Base-by-base conservation (phyloP, 1,139 yeast species). In the Magnusiomyces tetraspermus region DNA sequence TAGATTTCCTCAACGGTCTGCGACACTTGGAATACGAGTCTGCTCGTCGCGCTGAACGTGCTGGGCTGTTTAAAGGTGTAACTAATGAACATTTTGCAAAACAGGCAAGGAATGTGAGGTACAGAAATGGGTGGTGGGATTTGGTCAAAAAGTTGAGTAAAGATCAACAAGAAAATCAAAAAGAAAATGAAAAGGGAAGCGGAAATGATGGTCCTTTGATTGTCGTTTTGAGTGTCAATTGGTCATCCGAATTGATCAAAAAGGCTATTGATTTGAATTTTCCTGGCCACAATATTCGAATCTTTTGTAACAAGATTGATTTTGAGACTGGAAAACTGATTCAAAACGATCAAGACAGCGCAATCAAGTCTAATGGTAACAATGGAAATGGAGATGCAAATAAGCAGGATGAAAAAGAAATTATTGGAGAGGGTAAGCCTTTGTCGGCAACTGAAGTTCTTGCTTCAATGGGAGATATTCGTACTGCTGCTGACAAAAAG, bases 401-500 rank as follows among this genome's bases (percentile, higher is more conserved):
- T 8, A 13, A 30, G 13, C 11, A 30, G 13, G 33, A 30, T 8
- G 33, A 30, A 30, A 30, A 30, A 30, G 33, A 30, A 10, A n/a
- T 11, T 11, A 28, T 28, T 28, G 33, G 33, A 8, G 33, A 8
- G 11, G 11, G 11, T 11, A 6, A 6, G 11, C 6, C 6, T 6
- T 28, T 28, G 33, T 28, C 33, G 33, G 33, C 33, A 8, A 28
- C 33, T 8, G 33, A 28, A n/a, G 5, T 17, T n/a, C 40, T 36
- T 17, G 17, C n/a, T 28, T 30, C 46, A 22, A 11, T 24, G 15
- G 21, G 42, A 31, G 47, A 42, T 19, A 62, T 80, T 11, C 68
- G 85, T 22, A 82, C 86, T 0, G 85, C 85, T 0, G 62, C 64
- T 5, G 87, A 83, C 62, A 83, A 83, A 62, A 66, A 69, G 23